Base-by-base conservation (phyloP, 2,329 filamentous ascomycete species). In the Echinosphaeria canescens region DNA sequence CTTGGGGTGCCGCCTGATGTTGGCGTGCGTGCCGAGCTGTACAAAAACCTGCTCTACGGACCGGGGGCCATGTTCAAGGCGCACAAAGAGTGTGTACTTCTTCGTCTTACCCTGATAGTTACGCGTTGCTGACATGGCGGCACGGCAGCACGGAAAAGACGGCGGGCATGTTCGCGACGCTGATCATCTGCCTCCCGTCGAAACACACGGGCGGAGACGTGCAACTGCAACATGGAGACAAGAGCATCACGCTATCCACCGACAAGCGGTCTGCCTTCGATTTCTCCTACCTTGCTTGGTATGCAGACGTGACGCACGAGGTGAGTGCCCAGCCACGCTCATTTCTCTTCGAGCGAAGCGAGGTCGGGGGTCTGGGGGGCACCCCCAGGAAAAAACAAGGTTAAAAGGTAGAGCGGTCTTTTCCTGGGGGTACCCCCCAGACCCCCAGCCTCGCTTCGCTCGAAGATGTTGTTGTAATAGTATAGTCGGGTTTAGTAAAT, bases 231-330 rank as follows among this genome's bases (percentile, higher is more conserved):
- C 51, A 54, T 33, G 36, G 38, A 2, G 36, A 37, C 2, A 31
- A 49, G 22, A 33, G 33, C 3, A 32, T 39, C 9, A 31, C 35
- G 4, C 45, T 53, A 25, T 30, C 41, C 2, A 51, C 49, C 0
- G 37, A 34, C 3, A 22, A 33, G 12, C 22, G 28, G 2, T 51
- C 49, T 1, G 34, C 32, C 2, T 50, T 41, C 19, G 38, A 42
- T 12, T 13, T 40, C 20, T 39, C 40, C 5, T 42, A 36, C 22
- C 36, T 50, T 9, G 43, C 46, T 5, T 51, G 50, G 58, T 62
- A 56, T 31, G 49, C 54, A 0, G 56, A 62, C 31, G 54, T 62
- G 2, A 46, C 41, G 3, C 54, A 60, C 33, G 54, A 61, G 37
- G 42, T 58, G n/a, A n/a, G n/a, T n/a, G n/a, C n/a, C n/a, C n/a